A percentile compares a stretch with the other conserved stretches of the same genome.
phyloP scores from a whole-genome alignment of 176 grass and related monocot species.

The Musa beccarii region DNA sequence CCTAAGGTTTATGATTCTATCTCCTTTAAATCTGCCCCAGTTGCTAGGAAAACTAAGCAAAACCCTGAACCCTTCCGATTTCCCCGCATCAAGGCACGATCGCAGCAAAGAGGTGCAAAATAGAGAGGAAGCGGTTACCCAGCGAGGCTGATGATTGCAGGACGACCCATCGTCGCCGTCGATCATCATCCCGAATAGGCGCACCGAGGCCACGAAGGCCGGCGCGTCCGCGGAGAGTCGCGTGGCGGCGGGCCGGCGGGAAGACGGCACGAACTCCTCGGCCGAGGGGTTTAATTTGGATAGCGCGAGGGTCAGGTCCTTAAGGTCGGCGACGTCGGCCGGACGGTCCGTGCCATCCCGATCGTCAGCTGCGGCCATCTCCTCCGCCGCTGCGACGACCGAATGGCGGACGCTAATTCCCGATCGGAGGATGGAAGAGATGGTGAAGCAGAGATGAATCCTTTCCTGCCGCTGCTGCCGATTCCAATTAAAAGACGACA shows the following conservation, averaged over 20 bases:
- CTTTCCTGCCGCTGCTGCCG: not conserved
- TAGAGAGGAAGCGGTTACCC: not conserved
- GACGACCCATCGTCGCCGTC: not conserved
- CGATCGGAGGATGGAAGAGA: not conserved
- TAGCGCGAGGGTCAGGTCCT: not conserved
- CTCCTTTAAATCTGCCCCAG: no score
- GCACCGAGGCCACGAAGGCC: not conserved
- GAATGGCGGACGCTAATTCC: not conserved
- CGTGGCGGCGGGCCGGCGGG: not conserved
- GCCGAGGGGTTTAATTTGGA: constrained; percentile 10
- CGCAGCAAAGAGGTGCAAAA: no score
- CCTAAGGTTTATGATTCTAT: no score
- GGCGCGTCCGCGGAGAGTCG: not conserved
- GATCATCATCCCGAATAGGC: not conserved
- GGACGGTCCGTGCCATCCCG: not conserved
- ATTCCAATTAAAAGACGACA: not conserved
- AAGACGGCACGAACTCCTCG: constrained; percentile 6
- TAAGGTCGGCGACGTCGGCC: not conserved
- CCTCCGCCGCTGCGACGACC: not conserved
- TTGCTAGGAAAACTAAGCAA: no score
- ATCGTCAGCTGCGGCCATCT: not conserved
- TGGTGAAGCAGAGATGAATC: not conserved
- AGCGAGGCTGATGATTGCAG: not conserved
- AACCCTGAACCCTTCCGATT: no score
- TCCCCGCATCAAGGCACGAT: not conserved